phyloP scores from a whole-genome alignment of 345 rosid genomes.

The Schrenkiella parvula region DNA sequence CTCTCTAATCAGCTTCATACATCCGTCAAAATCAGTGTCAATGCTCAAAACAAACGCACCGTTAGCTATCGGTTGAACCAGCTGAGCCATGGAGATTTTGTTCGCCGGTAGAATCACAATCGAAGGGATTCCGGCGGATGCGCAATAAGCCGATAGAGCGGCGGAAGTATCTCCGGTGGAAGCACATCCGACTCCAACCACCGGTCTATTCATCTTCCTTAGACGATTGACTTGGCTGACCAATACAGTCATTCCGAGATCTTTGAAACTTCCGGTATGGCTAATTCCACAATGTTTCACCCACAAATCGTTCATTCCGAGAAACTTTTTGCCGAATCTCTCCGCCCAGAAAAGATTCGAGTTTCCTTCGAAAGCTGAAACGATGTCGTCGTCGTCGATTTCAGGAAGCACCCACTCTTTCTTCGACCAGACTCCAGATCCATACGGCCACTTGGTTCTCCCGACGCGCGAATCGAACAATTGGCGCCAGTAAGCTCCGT shows the following conservation, averaged over 20 bases:
- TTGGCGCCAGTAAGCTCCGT: constrained; percentile 61
- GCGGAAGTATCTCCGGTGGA: constrained; percentile 89
- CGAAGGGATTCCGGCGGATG: constrained; percentile 72
- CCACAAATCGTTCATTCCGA: constrained; percentile 77
- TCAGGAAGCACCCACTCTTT: constrained; percentile 83
- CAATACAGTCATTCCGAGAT: constrained; percentile 77
- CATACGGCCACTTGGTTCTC: constrained; percentile 71
- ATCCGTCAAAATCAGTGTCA: constrained; percentile 81
- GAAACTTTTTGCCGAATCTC: constrained; percentile 56
- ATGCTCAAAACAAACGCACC: constrained; percentile 79
- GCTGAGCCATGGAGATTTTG: constrained; percentile 77
- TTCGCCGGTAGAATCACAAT: constrained; percentile 70
- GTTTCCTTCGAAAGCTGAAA: constrained; percentile 74
- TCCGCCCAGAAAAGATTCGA: constrained; percentile 87
- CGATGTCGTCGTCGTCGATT: constrained; percentile 67
- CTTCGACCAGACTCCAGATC: constrained; percentile 84
- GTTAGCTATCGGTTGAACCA: constrained; percentile 81
- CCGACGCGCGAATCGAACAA: constrained; percentile 74
- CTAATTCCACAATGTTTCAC: constrained; percentile 84
- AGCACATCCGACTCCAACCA: constrained; percentile 83
- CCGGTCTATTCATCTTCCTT: constrained; percentile 54
- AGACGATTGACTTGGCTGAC: constrained; percentile 79
- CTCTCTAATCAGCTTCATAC: constrained; percentile 72
- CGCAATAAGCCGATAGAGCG: constrained; percentile 72
- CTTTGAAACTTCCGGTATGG: constrained; percentile 82